Base-by-base conservation (phyloP, 495 filamentous ascomycete genomes). In the Hyaloscypha bicolor region DNA sequence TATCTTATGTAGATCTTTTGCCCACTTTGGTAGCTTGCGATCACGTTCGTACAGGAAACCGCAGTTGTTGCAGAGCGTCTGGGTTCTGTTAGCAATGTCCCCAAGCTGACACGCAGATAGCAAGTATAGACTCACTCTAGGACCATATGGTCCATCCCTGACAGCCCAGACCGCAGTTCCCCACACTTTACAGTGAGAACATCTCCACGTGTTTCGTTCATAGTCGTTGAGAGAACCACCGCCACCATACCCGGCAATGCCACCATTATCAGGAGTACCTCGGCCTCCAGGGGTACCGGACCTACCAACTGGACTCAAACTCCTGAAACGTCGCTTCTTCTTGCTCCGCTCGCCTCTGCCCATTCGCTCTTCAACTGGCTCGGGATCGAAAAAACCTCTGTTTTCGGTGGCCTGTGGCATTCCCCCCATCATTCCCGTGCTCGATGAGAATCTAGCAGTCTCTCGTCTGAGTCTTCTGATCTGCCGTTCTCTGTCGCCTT, bases 31-130 rank as follows among this genome's bases (percentile, higher is more conserved):
- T 0, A 95, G 82, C 62, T 90, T 86, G 75, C 92, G 90, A 74
- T 94, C 91, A 62, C 93, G 90, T 73, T 97, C 94, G 72, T 88
- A 97, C 5, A 92, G 79, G 60, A 93, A 89, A 63, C 93, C 94
- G 79, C 95, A 99, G 74, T 97, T 98, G 77, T 91, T 90, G 79
- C 95, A 99, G 25, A 99, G 86, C 29, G 93, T 90, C 94, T 97
- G 66, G 9, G 53, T 19, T 51, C 39, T 42, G 66, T 72, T 60
- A 77, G 69, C 25, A 32, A 22, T 6, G 59, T 45, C 55, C 32
- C 55, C 39, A 22, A 48, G 48, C 2, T 57, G 39, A 21, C 21
- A 31, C 62, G 52, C 59, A n/a, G 56, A 19, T n/a, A n/a, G n/a
- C n/a, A 48, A 22, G n/a, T 16, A 22, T 61, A 33, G 31, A 79